phyloP scores from a whole-genome alignment of 177 flowering plant species.

The Vitis hybrid region DNA sequence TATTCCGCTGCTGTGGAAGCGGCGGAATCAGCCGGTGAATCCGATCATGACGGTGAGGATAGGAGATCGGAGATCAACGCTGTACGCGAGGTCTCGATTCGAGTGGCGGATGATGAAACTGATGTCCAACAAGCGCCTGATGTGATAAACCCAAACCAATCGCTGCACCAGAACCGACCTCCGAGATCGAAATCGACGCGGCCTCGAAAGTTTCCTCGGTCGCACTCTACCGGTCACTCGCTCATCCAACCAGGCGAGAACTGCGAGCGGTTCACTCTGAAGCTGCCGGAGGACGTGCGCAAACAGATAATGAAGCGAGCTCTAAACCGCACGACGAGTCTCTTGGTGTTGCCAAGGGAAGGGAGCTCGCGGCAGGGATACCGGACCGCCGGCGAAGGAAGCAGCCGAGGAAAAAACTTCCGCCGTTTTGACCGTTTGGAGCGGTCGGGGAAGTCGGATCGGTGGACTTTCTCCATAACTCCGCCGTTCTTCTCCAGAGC shows the following conservation, averaged over 20 bases:
- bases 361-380: conserved; percentile 31
- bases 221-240: conserved; percentile 88
- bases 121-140: not conserved
- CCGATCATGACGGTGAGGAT: not conserved
- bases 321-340: conserved; percentile 43
- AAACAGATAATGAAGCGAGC: conserved; percentile 42
- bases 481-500: conserved; percentile 41
- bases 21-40: not conserved
- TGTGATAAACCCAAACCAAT: not conserved
- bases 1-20: not conserved
- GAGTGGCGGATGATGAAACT: conserved; percentile 1
- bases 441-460: conserved; percentile 34
- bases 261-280: conserved; percentile 65
- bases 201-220: conserved; percentile 22
- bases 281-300: conserved; percentile 60
- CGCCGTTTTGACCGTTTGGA: conserved; percentile 23
- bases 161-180: conserved; percentile 16
- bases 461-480: conserved; percentile 46
- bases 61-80: not conserved
- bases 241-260: conserved; percentile 62
- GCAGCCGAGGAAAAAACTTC: conserved; percentile 22
- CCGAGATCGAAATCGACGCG: conserved; percentile 14
- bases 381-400: conserved; percentile 34
- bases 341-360: conserved; percentile 24
- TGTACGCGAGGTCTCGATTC: conserved; percentile 3